Evolutionary conservation across 31 red algal genomes (phyloP).

Genomic region (Endocladia muricata): DNA sequence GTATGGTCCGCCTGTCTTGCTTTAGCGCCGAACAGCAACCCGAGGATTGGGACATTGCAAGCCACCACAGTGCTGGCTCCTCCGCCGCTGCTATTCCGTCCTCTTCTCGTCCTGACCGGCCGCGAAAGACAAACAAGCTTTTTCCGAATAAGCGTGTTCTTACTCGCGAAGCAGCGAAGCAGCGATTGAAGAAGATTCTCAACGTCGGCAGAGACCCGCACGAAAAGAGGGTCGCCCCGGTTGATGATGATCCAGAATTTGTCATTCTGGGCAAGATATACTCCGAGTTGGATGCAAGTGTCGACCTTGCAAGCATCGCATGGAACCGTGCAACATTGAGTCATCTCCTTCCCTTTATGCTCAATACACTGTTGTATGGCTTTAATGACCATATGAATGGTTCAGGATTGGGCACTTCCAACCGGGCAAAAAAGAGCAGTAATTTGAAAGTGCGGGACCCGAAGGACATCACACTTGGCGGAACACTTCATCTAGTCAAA

Average conservation of each 20-base stretch:
- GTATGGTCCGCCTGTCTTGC: constrained; percentile 44
- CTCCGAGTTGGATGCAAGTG: constrained; percentile 55
- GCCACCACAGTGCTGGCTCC: constrained; percentile 34
- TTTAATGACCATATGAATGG: constrained; percentile 40
- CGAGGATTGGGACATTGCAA: constrained; percentile 56
- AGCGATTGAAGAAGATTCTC: constrained; percentile 61
- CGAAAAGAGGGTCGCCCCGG: constrained; percentile 31
- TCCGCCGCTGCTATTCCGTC: no score
- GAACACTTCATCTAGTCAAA: constrained; percentile 62
- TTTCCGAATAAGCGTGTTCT: constrained; percentile 67
- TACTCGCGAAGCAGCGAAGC: constrained; percentile 66
- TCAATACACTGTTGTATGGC: constrained; percentile 92
- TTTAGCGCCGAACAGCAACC: constrained; percentile 21
- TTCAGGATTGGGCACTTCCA: constrained; percentile 22
- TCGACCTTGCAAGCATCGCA: constrained; percentile 67
- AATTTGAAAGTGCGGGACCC: constrained; percentile 46
- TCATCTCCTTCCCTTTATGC: constrained; percentile 87
- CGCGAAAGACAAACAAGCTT: constrained; percentile 23
- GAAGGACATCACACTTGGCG: constrained; percentile 45
- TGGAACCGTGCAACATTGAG: constrained; percentile 33
- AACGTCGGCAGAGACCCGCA: constrained; percentile 34
- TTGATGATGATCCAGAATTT: constrained; percentile 82
- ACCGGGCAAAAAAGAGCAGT: constrained; percentile 39
- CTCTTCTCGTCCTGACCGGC: constrained; percentile 19
- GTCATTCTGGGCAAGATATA: constrained; percentile 85